Evolutionary conservation across 768 basidiomycete species (phyloP).

Genomic region (Termitomyces eurrhizus): DNA sequence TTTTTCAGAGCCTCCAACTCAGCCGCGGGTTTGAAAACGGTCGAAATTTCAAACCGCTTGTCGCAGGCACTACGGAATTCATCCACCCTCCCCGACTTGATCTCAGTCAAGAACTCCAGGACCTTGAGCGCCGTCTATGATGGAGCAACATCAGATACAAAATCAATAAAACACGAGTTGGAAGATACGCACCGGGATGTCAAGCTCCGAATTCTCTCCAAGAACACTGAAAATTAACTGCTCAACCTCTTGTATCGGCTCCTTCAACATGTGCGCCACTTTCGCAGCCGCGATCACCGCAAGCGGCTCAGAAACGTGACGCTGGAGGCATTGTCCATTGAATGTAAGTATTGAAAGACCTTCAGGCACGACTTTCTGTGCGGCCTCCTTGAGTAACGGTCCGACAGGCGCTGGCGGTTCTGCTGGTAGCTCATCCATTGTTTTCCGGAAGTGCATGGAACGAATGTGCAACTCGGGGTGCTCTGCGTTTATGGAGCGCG

Average conservation of each 20-base stretch:
- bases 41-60: conserved; percentile 54
- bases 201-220: conserved; percentile 36
- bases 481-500: conserved; percentile 46
- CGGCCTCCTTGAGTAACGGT: conserved; percentile 41
- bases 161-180: background rate
- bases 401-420: conserved; percentile 42
- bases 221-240: conserved; percentile 48
- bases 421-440: conserved; percentile 34
- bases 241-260: conserved; percentile 59
- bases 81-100: conserved; percentile 49
- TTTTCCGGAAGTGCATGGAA: conserved; percentile 56
- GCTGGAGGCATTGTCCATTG: conserved; percentile 76
- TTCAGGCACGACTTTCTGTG: conserved; percentile 51
- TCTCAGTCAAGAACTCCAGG: conserved; percentile 42
- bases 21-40: conserved; percentile 55
- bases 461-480: conserved; percentile 72
- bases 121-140: conserved; percentile 49
- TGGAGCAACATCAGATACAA: background rate
- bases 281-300: conserved; percentile 65
- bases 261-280: conserved; percentile 43
- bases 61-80: conserved; percentile 60
- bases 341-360: conserved; percentile 58
- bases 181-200: conserved; percentile 39
- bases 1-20: conserved; percentile 44
- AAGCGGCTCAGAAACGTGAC: conserved; percentile 41